Percentiles rank a stretch among this genome's conserved stretches.
Evolutionary conservation across 768 basidiomycete genomes (phyloP).

Genomic region (Piloderma croceum): DNA sequence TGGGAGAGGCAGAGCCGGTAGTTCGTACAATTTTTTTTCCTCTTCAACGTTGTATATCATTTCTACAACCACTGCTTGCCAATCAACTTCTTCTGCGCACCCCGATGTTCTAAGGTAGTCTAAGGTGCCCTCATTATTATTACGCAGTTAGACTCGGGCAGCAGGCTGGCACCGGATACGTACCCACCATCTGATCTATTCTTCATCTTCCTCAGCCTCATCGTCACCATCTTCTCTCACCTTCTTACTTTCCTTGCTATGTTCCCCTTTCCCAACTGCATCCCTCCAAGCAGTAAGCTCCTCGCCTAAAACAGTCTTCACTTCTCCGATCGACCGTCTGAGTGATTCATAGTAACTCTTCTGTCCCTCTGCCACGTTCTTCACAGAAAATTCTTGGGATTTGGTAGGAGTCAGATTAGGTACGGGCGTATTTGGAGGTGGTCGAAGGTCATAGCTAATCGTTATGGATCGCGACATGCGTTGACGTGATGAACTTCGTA

Average conservation of each 20-base stretch:
- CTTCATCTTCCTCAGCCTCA: constrained; percentile 31
- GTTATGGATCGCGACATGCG: constrained; percentile 9
- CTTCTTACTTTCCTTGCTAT: constrained; percentile 34
- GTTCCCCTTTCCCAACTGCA: constrained; percentile 39
- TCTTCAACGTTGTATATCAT: too few species aligned
- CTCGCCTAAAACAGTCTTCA: constrained; percentile 35
- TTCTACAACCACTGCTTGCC: too few species aligned
- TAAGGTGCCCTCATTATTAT: too few species aligned
- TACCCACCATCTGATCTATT: too few species aligned
- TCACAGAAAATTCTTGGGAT: constrained; percentile 21
- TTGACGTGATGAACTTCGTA: too few species aligned
- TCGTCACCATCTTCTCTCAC: constrained; percentile 30
- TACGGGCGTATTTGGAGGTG: constrained; percentile 14
- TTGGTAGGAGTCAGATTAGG: constrained; percentile 18
- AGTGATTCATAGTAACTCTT: constrained; percentile 33
- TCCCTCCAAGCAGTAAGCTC: constrained; percentile 52
- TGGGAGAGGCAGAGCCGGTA: too few species aligned
- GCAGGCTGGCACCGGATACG: too few species aligned
- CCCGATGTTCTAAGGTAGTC: too few species aligned
- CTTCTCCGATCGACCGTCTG: constrained; percentile 30
- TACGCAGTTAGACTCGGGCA: too few species aligned
- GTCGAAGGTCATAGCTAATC: constrained; percentile 18
- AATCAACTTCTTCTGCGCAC: too few species aligned
- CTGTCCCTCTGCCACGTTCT: constrained; percentile 13
- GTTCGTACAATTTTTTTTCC: too few species aligned